Percentiles rank a stretch among this genome's conserved stretches.
phyloP scores from a whole-genome alignment of 441 rosid genomes.

The Breynia disticha region DNA sequence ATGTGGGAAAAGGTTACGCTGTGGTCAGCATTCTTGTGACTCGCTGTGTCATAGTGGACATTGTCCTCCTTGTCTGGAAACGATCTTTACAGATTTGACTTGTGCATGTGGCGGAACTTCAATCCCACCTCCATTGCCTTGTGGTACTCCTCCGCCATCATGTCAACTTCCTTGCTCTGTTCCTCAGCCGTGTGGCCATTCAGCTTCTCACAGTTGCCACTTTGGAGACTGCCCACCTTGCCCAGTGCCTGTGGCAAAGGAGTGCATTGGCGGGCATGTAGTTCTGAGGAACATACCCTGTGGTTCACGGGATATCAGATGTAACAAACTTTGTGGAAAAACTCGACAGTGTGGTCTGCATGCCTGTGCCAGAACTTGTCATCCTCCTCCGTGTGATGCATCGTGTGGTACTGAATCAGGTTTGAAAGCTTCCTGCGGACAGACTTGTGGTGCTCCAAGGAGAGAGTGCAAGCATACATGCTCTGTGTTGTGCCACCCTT shows the following conservation, averaged over 20 bases:
- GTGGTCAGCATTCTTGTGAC: constrained; percentile 92
- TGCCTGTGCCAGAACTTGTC: constrained; percentile 92
- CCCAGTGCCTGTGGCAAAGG: constrained; percentile 85
- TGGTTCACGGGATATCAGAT: constrained; percentile 91
- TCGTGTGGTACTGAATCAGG: constrained; percentile 30
- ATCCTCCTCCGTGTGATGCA: constrained; percentile 67
- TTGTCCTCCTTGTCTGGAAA: constrained; percentile 96
- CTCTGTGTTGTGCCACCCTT: constrained; percentile 74
- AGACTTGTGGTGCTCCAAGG: constrained; percentile 92
- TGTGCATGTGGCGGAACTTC: constrained; percentile 95
- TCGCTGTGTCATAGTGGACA: constrained; percentile 93
- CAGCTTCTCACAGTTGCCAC: constrained; percentile 91
- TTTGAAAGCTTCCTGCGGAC: constrained; percentile 71
- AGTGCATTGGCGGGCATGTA: constrained; percentile 94
- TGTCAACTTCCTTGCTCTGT: constrained; percentile 83
- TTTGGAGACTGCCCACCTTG: constrained; percentile 98
- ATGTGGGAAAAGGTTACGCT: constrained; percentile 89
- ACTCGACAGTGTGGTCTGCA: constrained; percentile 93
- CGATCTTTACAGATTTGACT: constrained; percentile 76
- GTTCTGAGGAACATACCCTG: constrained; percentile 95
- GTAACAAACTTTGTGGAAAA: constrained; percentile 93
- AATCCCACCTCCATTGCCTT: constrained; percentile 94
- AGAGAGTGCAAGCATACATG: constrained; percentile 94
- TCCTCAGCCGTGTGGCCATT: constrained; percentile 86
- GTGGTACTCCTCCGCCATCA: constrained; percentile 86